Evolutionary conservation across 2,329 filamentous ascomycete genomes (phyloP).

Genomic region (Pseudogymnoascus sp.): DNA sequence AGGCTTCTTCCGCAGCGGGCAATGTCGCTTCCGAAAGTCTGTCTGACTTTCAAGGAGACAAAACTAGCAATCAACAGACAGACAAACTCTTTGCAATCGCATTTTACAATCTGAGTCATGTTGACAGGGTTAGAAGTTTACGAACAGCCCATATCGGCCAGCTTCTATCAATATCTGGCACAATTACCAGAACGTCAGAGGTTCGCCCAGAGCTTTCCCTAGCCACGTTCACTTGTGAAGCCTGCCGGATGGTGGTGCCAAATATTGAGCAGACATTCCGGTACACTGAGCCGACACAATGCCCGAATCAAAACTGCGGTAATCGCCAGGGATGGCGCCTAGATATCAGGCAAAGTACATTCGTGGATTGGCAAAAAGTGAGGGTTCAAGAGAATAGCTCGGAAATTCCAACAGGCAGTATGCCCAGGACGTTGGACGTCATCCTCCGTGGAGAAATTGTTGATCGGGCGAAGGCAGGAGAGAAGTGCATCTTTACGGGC

Average conservation of each 20-base stretch:
- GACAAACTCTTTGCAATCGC: slow-evolving; percentile 85
- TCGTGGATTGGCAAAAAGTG: slow-evolving; percentile 98
- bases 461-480: slow-evolving; percentile 91
- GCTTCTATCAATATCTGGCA: slow-evolving; percentile 91
- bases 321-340: slow-evolving; percentile 92
- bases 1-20: slow-evolving; percentile 62
- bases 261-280: slow-evolving; percentile 97
- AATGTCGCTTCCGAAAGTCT: slow-evolving; percentile 57
- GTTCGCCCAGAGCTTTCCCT: slow-evolving; percentile 89
- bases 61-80: slow-evolving; percentile 87
- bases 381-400: slow-evolving; percentile 97
- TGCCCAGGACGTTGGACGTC: slow-evolving; percentile 96
- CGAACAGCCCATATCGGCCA: slow-evolving; percentile 88
- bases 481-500: slow-evolving; percentile 97
- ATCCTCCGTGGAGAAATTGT: slow-evolving; percentile 96
- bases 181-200: slow-evolving; percentile 93
- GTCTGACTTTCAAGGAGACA: slow-evolving; percentile 58
- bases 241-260: slow-evolving; percentile 74
- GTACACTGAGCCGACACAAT: slow-evolving; percentile 95
- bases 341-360: slow-evolving; percentile 95
- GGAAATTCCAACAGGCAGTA: slow-evolving; percentile 95
- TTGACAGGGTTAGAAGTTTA: slow-evolving; percentile 40
- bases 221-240: slow-evolving; percentile 87
- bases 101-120: slow-evolving; percentile 64
- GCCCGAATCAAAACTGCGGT: slow-evolving; percentile 78